These are phyloP conservation scores for Iris pallida DNA, from an alignment of 116 monocot species.

Conservation along the genomic window DNA sequence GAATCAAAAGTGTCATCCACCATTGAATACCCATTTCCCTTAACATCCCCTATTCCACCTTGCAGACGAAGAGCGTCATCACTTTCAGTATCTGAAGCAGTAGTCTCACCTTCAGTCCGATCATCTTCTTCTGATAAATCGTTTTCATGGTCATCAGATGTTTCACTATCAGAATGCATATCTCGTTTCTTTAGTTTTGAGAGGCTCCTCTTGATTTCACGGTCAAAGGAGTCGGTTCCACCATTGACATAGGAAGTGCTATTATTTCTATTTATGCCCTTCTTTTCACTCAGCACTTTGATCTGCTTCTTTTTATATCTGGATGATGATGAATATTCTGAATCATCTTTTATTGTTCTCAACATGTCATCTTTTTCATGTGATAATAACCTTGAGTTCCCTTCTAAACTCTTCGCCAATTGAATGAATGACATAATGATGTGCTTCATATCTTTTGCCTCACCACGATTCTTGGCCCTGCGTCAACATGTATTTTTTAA, in stretches of 20 bases:
- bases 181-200: constrained; percentile 74
- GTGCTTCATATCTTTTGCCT: constrained; percentile 62
- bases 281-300: constrained; percentile 46
- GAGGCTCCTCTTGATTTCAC: constrained; percentile 67
- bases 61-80: constrained; percentile 50
- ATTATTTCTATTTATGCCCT: constrained; percentile 21
- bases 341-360: constrained; percentile 38
- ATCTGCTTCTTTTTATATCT: constrained; percentile 57
- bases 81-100: constrained; percentile 84
- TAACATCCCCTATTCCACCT: constrained; percentile 32
- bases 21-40: constrained; percentile 33
- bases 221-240: constrained; percentile 57
- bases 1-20: constrained; percentile 56
- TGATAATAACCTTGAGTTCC: constrained; percentile 40
- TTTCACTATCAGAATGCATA: constrained; percentile 74
- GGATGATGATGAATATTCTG: constrained; percentile 40
- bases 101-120: constrained; percentile 53
- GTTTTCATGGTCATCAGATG: constrained; percentile 68
- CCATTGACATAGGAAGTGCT: constrained; percentile 44
- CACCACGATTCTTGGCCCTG: constrained; percentile 60
- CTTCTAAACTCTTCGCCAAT: constrained; percentile 63
- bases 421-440: constrained; percentile 63
- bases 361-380: constrained; percentile 37
- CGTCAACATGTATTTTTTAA: neutral
- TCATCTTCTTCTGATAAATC: constrained; percentile 58